Evolutionary conservation across 495 filamentous ascomycete genomes (phyloP).

Genomic region (Bombardia bombarda): DNA sequence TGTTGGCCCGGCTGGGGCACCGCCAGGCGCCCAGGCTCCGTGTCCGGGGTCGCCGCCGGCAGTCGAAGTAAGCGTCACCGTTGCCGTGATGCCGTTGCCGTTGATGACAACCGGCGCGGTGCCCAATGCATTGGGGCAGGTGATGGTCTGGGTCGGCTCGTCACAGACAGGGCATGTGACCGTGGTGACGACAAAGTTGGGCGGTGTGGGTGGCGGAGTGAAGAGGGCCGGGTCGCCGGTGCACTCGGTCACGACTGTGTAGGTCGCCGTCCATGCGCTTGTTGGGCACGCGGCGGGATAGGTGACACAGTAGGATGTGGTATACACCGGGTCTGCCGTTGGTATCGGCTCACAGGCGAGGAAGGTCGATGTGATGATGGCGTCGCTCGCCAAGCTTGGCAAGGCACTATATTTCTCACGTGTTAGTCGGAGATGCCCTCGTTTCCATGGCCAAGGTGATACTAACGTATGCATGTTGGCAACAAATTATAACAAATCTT

Average conservation of each 20-base stretch:
- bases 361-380: slow-evolving; percentile 10
- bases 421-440: no score
- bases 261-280: slow-evolving; percentile 30
- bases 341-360: slow-evolving; percentile 6
- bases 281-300: slow-evolving; percentile 33
- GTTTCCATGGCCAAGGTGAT: no score
- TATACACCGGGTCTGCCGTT: slow-evolving; percentile 16
- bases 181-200: slow-evolving; percentile 32
- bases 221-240: slow-evolving; percentile 20
- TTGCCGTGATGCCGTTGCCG: slow-evolving; percentile 29
- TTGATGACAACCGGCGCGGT: slow-evolving; percentile 19
- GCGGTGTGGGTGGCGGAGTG: slow-evolving; percentile 16
- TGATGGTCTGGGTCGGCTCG: slow-evolving; percentile 24
- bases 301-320: slow-evolving; percentile 36
- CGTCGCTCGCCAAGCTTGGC: no score
- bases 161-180: slow-evolving; percentile 24
- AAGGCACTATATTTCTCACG: no score
- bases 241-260: slow-evolving; percentile 38
- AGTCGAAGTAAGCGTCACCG: slow-evolving; percentile 13
- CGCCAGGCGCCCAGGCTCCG: no score
- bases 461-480: no score
- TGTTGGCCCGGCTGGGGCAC: background rate
- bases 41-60: background rate
- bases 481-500: no score
- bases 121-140: slow-evolving; percentile 24